Evolutionary conservation across 805 yeast species (phyloP).

Genomic region (Candida michaelii): DNA sequence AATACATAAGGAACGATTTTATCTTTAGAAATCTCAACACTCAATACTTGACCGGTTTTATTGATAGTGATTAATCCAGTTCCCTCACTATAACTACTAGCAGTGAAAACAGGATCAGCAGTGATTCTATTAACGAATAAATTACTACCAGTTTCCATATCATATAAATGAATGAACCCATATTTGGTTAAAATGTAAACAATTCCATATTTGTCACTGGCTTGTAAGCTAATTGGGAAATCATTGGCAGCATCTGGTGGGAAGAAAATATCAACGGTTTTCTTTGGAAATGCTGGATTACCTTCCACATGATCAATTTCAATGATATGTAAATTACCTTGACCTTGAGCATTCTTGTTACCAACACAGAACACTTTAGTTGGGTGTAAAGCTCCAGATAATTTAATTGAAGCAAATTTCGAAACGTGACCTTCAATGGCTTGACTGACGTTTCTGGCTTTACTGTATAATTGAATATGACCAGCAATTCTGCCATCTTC

Average conservation of each 20-base stretch:
- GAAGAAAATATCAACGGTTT: constrained; percentile 88
- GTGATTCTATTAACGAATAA: constrained; percentile 95
- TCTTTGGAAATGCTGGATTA: constrained; percentile 83
- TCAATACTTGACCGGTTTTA: constrained; percentile 91
- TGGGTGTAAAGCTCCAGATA: constrained; percentile 69
- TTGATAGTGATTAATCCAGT: constrained; percentile 92
- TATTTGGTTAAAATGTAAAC: constrained; percentile 88
- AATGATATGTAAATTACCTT: constrained; percentile 79
- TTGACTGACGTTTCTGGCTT: constrained; percentile 88
- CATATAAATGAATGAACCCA: constrained; percentile 95
- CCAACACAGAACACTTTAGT: constrained; percentile 93
- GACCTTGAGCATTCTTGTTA: constrained; percentile 73
- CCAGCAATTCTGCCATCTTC: constrained; percentile 94
- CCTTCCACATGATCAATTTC: constrained; percentile 94
- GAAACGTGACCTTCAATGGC: constrained; percentile 98
- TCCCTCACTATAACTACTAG: constrained; percentile 65
- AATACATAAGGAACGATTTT: constrained; percentile 88
- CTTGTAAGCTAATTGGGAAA: constrained; percentile 91
- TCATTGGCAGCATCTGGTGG: constrained; percentile 96
- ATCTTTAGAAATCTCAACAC: constrained; percentile 83
- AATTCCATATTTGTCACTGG: constrained; percentile 83
- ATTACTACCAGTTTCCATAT: constrained; percentile 87
- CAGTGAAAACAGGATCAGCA: constrained; percentile 92
- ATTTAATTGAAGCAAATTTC: constrained; percentile 71
- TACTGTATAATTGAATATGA: constrained; percentile 88